Percentiles rank a stretch among this genome's conserved stretches.
These are phyloP conservation scores for Exsudoporus frostii DNA, from an alignment of 768 basidiomycete species.

Conservation along the genomic window DNA sequence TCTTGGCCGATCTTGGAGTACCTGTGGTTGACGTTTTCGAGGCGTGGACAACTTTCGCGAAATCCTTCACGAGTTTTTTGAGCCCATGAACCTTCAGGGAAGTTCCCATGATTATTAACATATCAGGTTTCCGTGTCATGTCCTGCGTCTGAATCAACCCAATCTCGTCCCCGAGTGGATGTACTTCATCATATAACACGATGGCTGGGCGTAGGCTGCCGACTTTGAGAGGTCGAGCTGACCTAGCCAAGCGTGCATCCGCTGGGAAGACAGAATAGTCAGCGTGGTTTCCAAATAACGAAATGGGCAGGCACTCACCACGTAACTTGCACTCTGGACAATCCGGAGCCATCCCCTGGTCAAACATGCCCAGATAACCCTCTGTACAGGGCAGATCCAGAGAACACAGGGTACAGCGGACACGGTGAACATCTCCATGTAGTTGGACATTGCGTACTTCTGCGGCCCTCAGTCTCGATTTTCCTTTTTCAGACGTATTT, in stretches of 20 bases:
- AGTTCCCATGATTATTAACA: constrained; percentile 96
- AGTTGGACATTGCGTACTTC: constrained; percentile 88
- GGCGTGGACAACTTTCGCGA: constrained; percentile 79
- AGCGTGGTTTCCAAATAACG: neutral
- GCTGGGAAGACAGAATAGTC: constrained; percentile 41
- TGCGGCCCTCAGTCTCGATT: constrained; percentile 60
- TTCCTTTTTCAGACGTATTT: constrained; percentile 56
- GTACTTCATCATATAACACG: constrained; percentile 92
- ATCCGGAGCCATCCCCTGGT: constrained; percentile 68
- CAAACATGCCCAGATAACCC: constrained; percentile 62
- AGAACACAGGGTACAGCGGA: constrained; percentile 84
- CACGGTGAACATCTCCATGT: constrained; percentile 91
- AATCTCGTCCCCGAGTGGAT: constrained; percentile 91
- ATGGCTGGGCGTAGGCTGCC: constrained; percentile 92
- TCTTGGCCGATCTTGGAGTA: constrained; percentile 34
- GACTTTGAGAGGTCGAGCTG: constrained; percentile 72
- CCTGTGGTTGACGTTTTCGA: constrained; percentile 29
- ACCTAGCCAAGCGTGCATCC: constrained; percentile 75
- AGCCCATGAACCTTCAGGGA: constrained; percentile 95
- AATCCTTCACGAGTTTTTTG: constrained; percentile 91
- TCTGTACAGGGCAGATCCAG: constrained; percentile 68
- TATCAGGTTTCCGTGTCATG: constrained; percentile 76
- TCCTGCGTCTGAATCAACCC: constrained; percentile 77
- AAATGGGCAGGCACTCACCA: constrained; percentile 50
- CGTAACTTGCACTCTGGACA: constrained; percentile 84